Evolutionary conservation across 441 rosid genomes (phyloP).

Genomic region (Pelargonium myrrhifolium): DNA sequence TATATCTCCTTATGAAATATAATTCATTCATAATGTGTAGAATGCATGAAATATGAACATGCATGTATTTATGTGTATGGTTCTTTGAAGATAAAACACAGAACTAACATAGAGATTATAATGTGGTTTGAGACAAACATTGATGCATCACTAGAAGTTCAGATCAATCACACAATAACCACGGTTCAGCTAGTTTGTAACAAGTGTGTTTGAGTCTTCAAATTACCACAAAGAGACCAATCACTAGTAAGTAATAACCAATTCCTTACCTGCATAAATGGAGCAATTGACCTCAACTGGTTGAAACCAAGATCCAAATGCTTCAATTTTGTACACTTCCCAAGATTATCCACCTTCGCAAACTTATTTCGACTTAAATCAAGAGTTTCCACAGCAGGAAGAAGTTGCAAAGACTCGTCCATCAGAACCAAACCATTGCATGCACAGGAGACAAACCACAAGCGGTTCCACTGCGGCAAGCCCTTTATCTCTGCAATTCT

Average conservation of each 20-base stretch:
- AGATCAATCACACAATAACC: background rate
- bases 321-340: constrained; percentile 74
- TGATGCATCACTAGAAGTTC: background rate
- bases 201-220: too few species aligned
- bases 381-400: constrained; percentile 86
- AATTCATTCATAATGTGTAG: background rate
- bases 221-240: background rate
- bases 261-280: constrained; percentile 60
- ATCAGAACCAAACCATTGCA: constrained; percentile 79
- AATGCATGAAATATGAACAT: background rate
- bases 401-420: constrained; percentile 99
- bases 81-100: background rate
- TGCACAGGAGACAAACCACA: constrained; percentile 77
- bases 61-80: background rate
- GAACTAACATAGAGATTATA: too few species aligned
- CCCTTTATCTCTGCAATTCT: constrained; percentile 77
- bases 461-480: constrained; percentile 75
- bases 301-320: constrained; percentile 92
- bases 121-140: too few species aligned
- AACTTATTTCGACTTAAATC: constrained; percentile 93
- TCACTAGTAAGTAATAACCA: background rate
- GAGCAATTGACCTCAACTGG: constrained; percentile 58
- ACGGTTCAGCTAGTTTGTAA: too few species aligned
- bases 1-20: background rate
- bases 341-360: constrained; percentile 73